phyloP scores from a whole-genome alignment of 192 early-diverging fungal species.

The Coemansia sp. region DNA sequence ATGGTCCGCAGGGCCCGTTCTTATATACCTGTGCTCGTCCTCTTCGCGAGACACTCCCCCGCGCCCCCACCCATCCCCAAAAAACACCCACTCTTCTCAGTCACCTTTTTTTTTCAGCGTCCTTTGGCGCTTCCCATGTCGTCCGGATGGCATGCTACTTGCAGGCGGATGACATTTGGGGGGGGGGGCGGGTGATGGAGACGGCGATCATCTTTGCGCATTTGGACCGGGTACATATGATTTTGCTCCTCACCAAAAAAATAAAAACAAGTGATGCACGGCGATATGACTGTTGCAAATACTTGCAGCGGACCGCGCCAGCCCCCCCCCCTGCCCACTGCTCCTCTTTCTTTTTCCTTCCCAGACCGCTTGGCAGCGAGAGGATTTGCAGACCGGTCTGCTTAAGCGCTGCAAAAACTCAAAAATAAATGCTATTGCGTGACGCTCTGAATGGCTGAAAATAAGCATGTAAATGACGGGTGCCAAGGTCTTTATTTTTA shows the following conservation, averaged over 20 bases:
- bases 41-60: too few species aligned
- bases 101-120: neutral
- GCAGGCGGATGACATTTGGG: neutral
- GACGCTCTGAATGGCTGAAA: neutral
- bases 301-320: conserved; percentile 1
- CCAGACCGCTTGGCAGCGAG: neutral
- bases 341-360: too few species aligned
- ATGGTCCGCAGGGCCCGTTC: conserved; percentile 1
- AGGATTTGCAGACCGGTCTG: too few species aligned
- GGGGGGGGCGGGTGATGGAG: neutral
- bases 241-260: too few species aligned
- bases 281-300: neutral
- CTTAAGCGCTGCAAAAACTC: neutral
- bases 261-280: too few species aligned
- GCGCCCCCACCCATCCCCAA: too few species aligned
- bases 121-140: neutral
- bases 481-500: neutral
- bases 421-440: neutral
- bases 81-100: too few species aligned
- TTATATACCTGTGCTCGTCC: too few species aligned
- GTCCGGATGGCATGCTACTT: neutral
- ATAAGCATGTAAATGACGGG: neutral
- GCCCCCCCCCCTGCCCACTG: neutral
- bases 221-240: too few species aligned
- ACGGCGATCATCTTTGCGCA: neutral